A percentile compares a stretch with the other conserved stretches of the same genome.
These are phyloP conservation scores for Aspergillus sclerotioniger DNA, from an alignment of 495 filamentous ascomycete species.

Conservation along the genomic window DNA sequence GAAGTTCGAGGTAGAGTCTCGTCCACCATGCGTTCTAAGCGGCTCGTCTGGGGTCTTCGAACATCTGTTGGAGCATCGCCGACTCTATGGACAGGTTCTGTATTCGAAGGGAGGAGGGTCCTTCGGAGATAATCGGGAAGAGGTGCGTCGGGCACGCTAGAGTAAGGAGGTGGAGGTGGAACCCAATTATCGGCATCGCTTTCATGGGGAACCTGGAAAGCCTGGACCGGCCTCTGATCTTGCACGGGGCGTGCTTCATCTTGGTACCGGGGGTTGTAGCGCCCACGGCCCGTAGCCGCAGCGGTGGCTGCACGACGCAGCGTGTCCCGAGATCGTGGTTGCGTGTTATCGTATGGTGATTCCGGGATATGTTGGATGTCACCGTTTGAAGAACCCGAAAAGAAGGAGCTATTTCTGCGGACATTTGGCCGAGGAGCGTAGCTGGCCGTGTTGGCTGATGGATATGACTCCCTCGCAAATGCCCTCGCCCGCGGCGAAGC, in stretches of 20 bases:
- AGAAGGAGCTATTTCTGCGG: conserved; percentile 28
- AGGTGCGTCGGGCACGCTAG: conserved; percentile 61
- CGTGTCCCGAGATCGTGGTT: conserved; percentile 72
- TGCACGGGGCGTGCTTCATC: conserved; percentile 23
- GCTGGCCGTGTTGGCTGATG: conserved; percentile 15
- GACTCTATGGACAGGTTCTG: conserved; percentile 16
- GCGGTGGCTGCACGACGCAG: conserved; percentile 77
- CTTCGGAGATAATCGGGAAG: conserved; percentile 53
- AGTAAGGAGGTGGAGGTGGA: conserved; percentile 87
- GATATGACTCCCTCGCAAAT: conserved; percentile 24
- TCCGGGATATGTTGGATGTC: conserved; percentile 28
- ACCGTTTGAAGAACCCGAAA: conserved; percentile 22
- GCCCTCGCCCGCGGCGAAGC: conserved; percentile 20
- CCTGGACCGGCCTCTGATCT: conserved; percentile 8
- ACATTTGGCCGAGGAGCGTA: conserved; percentile 14
- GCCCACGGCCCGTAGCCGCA: conserved; percentile 64
- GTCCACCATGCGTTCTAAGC: conserved; percentile 18
- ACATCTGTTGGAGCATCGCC: conserved; percentile 13
- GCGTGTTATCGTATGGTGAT: conserved; percentile 71
- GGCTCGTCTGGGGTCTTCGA: conserved; percentile 27
- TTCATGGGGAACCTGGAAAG: conserved; percentile 66
- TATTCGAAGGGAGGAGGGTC: conserved; percentile 30
- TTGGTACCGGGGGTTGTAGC: conserved; percentile 50
- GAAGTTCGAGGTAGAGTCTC: conserved; percentile 27
- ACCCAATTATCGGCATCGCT: conserved; percentile 93